Evolutionary conservation across 2,329 filamentous ascomycete genomes (phyloP).

Genomic region (Cyanodermella asteris): DNA sequence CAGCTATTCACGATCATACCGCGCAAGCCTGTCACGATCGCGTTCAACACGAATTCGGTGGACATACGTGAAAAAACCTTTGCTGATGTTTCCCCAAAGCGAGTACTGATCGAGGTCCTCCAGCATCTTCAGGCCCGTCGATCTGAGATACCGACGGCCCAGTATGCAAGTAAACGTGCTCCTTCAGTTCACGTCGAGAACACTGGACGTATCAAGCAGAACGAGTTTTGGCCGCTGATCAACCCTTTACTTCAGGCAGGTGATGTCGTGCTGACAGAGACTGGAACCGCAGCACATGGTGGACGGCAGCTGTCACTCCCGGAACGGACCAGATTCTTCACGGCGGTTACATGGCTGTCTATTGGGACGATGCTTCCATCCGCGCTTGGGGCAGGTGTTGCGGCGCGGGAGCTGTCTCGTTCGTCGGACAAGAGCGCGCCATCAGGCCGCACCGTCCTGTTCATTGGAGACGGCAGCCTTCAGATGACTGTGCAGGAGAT

Average conservation of each 20-base stretch:
- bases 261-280: constrained; percentile 70
- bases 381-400: constrained; percentile 62
- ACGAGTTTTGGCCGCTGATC: constrained; percentile 51
- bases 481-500: constrained; percentile 71
- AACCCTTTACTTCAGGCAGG: constrained; percentile 48
- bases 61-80: constrained; percentile 61
- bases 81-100: constrained; percentile 54
- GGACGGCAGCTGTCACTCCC: too few species aligned
- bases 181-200: too few species aligned
- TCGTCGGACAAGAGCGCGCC: constrained; percentile 47
- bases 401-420: constrained; percentile 50
- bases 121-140: constrained; percentile 27
- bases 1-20: constrained; percentile 64
- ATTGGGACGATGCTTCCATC: too few species aligned
- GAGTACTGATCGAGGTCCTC: constrained; percentile 45
- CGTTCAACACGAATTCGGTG: constrained; percentile 55
- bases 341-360: constrained; percentile 52
- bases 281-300: constrained; percentile 71
- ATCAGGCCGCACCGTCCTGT: constrained; percentile 51
- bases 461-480: constrained; percentile 75
- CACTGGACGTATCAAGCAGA: constrained; percentile 28
- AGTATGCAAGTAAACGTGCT: too few species aligned
- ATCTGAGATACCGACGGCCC: constrained; percentile 10
- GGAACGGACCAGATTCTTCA: constrained; percentile 57
- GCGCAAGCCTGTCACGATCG: constrained; percentile 54